Conservation (phyloP, 1,284 basidiomycete species). For the Ceratobasidium sp. region DNA sequence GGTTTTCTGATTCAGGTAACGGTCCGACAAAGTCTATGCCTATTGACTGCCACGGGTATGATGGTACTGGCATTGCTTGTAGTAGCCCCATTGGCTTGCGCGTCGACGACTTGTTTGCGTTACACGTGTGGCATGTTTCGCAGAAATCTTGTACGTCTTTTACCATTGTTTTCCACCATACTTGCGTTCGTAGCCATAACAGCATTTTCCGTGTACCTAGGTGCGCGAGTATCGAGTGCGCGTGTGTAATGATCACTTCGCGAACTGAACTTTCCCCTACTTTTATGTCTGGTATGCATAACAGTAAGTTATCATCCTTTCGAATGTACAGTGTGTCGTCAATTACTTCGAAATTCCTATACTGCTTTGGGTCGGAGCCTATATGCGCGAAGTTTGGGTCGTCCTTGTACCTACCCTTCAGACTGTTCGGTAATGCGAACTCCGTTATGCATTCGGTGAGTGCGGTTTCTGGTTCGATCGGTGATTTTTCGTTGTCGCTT, state of each 20-base stretch:
- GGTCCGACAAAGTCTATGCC: conserved; percentile 61
- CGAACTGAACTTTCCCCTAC: not conserved
- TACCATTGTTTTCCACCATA: conserved; percentile 52
- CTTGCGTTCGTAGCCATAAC: conserved; percentile 28
- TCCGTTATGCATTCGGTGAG: not conserved
- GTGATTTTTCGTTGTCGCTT: too few relatives aligned
- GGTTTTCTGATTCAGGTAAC: conserved; percentile 55
- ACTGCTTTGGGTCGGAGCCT: too few relatives aligned
- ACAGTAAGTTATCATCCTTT: too few relatives aligned
- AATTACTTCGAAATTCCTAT: too few relatives aligned
- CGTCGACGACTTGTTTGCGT: conserved; percentile 38
- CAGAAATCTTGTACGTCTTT: conserved; percentile 45
- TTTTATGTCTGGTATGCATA: conserved; percentile 54
- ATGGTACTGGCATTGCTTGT: conserved; percentile 49
- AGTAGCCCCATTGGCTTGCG: conserved; percentile 48
- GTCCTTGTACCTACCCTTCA: not conserved
- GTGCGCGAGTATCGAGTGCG: conserved; percentile 47
- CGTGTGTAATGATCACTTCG: conserved; percentile 41
- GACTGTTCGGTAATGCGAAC: not conserved
- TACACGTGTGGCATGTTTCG: conserved; percentile 37
- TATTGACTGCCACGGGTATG: conserved; percentile 52
- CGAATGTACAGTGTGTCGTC: too few relatives aligned
- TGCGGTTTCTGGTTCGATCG: not conserved
- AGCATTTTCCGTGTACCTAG: conserved; percentile 50
- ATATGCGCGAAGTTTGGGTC: not conserved